phyloP scores from a whole-genome alignment of 805 yeast genomes.

The Kregervanrija delftensis region DNA sequence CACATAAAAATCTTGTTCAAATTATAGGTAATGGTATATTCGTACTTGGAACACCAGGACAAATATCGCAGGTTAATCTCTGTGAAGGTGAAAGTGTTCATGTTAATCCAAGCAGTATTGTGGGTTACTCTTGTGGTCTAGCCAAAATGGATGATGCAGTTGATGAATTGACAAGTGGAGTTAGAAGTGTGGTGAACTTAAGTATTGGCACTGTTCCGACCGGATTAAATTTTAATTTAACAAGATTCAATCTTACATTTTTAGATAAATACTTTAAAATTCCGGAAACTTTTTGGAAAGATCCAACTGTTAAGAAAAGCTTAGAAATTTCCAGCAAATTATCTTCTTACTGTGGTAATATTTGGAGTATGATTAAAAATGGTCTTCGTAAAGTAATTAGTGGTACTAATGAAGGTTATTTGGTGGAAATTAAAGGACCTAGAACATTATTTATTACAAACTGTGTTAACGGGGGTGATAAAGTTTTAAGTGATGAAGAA shows the following conservation, averaged over 20 bases:
- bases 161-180: constrained; percentile 7
- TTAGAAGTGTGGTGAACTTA: constrained; percentile 18
- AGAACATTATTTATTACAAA: constrained; percentile 25
- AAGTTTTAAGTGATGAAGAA: constrained; percentile 19
- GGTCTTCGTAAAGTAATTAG: constrained; percentile 7
- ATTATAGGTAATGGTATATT: constrained; percentile 33
- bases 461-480: constrained; percentile 19
- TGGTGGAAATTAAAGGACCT: constrained; percentile 27
- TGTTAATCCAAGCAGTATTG: constrained; percentile 32
- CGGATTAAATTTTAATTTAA: background rate
- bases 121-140: constrained; percentile 27
- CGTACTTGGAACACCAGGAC: constrained; percentile 34
- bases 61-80: constrained; percentile 31
- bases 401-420: constrained; percentile 18
- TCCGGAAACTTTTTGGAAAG: background rate
- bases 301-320: constrained; percentile 2
- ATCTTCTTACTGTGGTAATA: background rate
- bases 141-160: background rate
- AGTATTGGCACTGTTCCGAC: constrained; percentile 18
- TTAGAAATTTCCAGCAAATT: background rate
- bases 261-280: background rate
- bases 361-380: constrained; percentile 1
- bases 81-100: constrained; percentile 31
- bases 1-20: constrained; percentile 8
- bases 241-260: background rate